A percentile compares a stretch with the other conserved stretches of the same genome.
Conservation (phyloP, 441 rosid genomes). For the Sinapis alba region DNA sequence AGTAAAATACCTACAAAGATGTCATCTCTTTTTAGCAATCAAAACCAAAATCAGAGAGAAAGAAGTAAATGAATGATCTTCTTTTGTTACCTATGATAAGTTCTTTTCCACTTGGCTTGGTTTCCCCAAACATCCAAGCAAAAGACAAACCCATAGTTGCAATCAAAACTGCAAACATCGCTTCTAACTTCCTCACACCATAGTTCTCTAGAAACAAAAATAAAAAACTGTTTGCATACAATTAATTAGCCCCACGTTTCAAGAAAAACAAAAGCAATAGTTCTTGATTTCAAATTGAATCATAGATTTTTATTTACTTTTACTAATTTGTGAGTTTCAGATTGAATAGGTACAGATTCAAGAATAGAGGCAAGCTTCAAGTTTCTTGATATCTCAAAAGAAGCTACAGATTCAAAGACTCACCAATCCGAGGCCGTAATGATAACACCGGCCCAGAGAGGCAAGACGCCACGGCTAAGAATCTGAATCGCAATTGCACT, state of each 20-base stretch:
- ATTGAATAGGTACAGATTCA: background rate
- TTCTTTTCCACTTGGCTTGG: constrained; percentile 81
- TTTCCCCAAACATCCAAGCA: constrained; percentile 94
- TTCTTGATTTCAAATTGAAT: background rate
- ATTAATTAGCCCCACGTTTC: constrained; percentile 27
- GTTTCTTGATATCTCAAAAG: background rate
- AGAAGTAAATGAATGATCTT: background rate
- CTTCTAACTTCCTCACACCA: constrained; percentile 93
- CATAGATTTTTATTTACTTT: constrained; percentile 34
- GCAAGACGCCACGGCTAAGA: constrained; percentile 80
- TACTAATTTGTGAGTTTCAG: background rate
- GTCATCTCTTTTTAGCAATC: background rate
- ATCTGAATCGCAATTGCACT: constrained; percentile 95
- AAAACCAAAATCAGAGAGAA: background rate
- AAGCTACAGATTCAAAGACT: constrained; percentile 1
- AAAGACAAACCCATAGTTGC: constrained; percentile 87
- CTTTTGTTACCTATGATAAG: constrained; percentile 66
- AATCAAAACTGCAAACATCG: constrained; percentile 80
- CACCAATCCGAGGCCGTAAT: constrained; percentile 86
- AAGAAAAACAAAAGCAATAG: background rate
- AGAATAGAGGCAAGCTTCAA: too few species aligned
- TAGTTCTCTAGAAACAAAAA: constrained; percentile 90
- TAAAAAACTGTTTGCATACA: constrained; percentile 64
- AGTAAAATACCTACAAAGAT: constrained; percentile 65
- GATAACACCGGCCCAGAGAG: constrained; percentile 93